Percentiles rank a stretch among this genome's conserved stretches.
phyloP scores from a whole-genome alignment of 163 green algal genomes.

The Chlamydomonas reinhardtii region DNA sequence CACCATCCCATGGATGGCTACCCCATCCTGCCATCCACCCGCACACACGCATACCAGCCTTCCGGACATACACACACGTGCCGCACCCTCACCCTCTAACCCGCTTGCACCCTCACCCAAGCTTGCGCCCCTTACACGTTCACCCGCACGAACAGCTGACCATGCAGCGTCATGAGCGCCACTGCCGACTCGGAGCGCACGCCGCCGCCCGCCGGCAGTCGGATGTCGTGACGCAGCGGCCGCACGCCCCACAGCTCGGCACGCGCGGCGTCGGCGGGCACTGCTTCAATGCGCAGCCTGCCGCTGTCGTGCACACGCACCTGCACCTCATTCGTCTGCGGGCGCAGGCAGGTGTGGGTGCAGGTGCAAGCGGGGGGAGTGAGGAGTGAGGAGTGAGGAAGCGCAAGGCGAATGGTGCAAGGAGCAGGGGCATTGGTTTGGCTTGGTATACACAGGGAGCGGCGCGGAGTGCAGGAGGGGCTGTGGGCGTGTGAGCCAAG shows the following conservation, averaged over 20 bases:
- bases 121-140: slow-evolving; percentile 38
- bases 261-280: neutral
- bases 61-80: too few relatives aligned
- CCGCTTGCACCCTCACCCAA: too few relatives aligned
- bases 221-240: slow-evolving; percentile 11
- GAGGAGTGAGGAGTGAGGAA: neutral
- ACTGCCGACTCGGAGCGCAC: slow-evolving; percentile 37
- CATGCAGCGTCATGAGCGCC: slow-evolving; percentile 61
- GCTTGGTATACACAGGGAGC: too few relatives aligned
- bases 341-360: neutral
- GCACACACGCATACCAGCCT: too few relatives aligned
- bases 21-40: too few relatives aligned
- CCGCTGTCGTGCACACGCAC: slow-evolving; percentile 53
- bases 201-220: slow-evolving; percentile 24
- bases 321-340: slow-evolving; percentile 45
- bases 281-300: slow-evolving; percentile 36
- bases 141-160: slow-evolving; percentile 60
- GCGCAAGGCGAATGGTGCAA: too few relatives aligned
- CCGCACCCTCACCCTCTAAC: too few relatives aligned
- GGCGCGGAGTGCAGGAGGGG: too few relatives aligned
- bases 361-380: neutral
- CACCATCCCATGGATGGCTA: too few relatives aligned
- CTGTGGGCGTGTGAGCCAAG: too few relatives aligned
- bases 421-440: too few relatives aligned
- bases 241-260: slow-evolving; percentile 37